phyloP scores from a whole-genome alignment of 345 rosid species.

The Eucalyptus cloeziana region DNA sequence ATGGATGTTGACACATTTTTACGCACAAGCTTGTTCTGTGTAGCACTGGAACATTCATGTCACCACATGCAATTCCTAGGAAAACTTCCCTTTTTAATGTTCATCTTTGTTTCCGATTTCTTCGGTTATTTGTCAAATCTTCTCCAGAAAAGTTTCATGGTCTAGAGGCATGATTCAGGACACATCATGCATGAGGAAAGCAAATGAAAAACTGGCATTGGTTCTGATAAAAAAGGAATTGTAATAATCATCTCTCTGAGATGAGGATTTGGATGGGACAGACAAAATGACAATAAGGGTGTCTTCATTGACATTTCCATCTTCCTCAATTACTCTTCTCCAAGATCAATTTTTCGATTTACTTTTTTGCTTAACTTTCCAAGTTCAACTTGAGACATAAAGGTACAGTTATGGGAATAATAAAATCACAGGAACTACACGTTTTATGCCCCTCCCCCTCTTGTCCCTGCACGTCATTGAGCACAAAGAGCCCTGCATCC shows the following conservation, averaged over 20 bases:
- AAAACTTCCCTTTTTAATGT: not conserved
- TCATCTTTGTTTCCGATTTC: not conserved
- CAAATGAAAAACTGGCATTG: not conserved
- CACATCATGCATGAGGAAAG: not conserved
- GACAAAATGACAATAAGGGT: not conserved
- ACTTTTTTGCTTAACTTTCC: not conserved
- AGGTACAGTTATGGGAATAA: not conserved
- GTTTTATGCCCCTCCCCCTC: not conserved
- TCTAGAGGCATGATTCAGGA: not conserved
- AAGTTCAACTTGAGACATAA: not conserved
- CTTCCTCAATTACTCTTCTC: not conserved
- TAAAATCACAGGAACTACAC: not conserved
- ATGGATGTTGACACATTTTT: not conserved
- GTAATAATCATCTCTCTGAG: not conserved
- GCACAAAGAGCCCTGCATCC: not conserved
- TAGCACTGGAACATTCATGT: not conserved
- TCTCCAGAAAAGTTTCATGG: not conserved
- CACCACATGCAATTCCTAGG: not conserved
- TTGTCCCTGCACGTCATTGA: not conserved
- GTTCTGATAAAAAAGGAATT: not conserved
- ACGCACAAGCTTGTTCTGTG: not conserved
- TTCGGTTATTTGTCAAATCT: not conserved
- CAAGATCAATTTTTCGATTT: not conserved
- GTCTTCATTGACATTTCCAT: not conserved
- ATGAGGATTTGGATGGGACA: not conserved